Conservation (phyloP, 192 early-diverging fungal species). For the Gigaspora rosea region DNA sequence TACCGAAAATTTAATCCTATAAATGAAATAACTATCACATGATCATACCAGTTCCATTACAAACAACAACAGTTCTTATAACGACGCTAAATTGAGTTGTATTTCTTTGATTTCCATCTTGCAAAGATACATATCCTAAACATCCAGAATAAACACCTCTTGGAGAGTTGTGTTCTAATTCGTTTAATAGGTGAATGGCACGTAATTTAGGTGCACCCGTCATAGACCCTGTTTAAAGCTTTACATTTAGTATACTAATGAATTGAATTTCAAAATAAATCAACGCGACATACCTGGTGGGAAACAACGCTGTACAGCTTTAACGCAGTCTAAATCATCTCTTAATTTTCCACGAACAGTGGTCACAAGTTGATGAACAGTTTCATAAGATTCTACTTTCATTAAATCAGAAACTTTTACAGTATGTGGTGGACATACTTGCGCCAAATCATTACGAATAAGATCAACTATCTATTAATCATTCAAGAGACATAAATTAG, state of each 20-base stretch:
- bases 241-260: neutral
- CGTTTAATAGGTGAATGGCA: slow-evolving; percentile 76
- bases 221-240: slow-evolving; percentile 72
- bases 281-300: slow-evolving; percentile 64
- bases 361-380: slow-evolving; percentile 91
- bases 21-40: neutral
- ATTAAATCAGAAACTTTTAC: slow-evolving; percentile 85
- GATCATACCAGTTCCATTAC: slow-evolving; percentile 35
- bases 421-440: slow-evolving; percentile 62
- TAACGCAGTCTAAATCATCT: slow-evolving; percentile 61
- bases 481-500: neutral
- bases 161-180: slow-evolving; percentile 65
- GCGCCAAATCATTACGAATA: slow-evolving; percentile 90
- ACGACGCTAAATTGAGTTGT: slow-evolving; percentile 82
- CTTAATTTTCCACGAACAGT: slow-evolving; percentile 73
- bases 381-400: slow-evolving; percentile 85
- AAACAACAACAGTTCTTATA: slow-evolving; percentile 83
- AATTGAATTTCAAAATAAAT: slow-evolving; percentile 13
- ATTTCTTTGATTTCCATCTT: slow-evolving; percentile 35
- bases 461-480: slow-evolving; percentile 83
- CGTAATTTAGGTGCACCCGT: slow-evolving; percentile 95
- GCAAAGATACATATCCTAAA: slow-evolving; percentile 81
- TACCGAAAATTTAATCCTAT: neutral
- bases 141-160: slow-evolving; percentile 90
- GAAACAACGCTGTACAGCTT: slow-evolving; percentile 76